These are phyloP conservation scores for Geotrichum candidum DNA, from an alignment of 1,139 yeast species.

Conservation along the genomic window DNA sequence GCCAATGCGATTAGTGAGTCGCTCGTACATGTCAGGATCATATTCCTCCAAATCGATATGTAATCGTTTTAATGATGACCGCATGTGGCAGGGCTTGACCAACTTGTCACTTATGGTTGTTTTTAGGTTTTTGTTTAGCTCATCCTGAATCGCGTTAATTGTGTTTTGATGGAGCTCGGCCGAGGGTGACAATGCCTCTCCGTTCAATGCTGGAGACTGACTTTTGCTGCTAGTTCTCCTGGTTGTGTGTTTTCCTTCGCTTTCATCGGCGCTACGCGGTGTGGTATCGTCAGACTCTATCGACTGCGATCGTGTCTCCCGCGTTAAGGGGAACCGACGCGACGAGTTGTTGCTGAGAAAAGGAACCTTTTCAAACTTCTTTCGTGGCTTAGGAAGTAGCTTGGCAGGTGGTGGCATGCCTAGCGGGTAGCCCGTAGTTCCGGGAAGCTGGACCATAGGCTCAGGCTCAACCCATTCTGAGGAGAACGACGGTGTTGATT, in stretches of 20 bases:
- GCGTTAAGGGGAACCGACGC: too few relatives aligned
- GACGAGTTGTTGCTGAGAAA: constrained; percentile 5
- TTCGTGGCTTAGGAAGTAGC: constrained; percentile 38
- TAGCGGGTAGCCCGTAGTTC: constrained; percentile 61
- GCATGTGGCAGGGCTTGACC: constrained; percentile 37
- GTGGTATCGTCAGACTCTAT: too few relatives aligned
- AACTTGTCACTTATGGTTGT: constrained; percentile 37
- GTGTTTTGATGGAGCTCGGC: constrained; percentile 4
- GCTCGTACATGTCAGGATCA: constrained; percentile 6
- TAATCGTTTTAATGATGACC: constrained; percentile 25
- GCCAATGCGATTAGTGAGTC: neutral
- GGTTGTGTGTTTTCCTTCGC: neutral
- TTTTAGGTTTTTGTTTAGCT: constrained; percentile 27
- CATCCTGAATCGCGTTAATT: neutral
- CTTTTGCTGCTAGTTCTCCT: constrained; percentile 6
- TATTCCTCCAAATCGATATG: constrained; percentile 2
- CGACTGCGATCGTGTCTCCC: too few relatives aligned
- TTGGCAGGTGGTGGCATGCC: constrained; percentile 56
- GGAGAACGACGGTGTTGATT: neutral
- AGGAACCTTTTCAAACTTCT: constrained; percentile 6
- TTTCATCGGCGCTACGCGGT: neutral
- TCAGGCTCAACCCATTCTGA: constrained; percentile 53
- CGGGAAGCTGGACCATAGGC: constrained; percentile 42
- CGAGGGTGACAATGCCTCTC: constrained; percentile 4
- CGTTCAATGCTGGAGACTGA: constrained; percentile 6